A percentile compares a stretch with the other conserved stretches of the same genome.
These are phyloP conservation scores for Trichoderma atrobrunneum DNA, from an alignment of 2,329 filamentous ascomycete species.

Conservation along the genomic window DNA sequence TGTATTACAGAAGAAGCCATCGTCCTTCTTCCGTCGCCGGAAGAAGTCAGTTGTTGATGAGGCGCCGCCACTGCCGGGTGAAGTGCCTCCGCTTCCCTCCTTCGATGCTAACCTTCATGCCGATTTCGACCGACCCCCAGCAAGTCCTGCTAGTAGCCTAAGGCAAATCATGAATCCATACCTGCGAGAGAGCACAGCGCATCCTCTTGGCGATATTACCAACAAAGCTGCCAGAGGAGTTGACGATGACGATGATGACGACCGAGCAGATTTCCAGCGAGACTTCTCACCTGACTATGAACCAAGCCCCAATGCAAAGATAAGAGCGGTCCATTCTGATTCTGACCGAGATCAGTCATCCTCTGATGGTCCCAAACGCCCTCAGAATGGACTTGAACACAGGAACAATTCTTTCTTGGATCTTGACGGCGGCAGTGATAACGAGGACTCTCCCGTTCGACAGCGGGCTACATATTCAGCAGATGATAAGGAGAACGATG, in stretches of 20 bases:
- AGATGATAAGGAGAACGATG: slow-evolving; percentile 19
- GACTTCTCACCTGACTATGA: slow-evolving; percentile 76
- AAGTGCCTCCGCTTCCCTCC: slow-evolving; percentile 40
- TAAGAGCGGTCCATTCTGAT: slow-evolving; percentile 58
- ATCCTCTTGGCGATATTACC: slow-evolving; percentile 28
- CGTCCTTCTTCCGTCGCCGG: slow-evolving; percentile 87
- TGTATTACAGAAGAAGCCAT: slow-evolving; percentile 80
- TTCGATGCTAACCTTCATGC: slow-evolving; percentile 22
- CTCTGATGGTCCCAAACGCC: slow-evolving; percentile 30
- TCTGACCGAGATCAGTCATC: slow-evolving; percentile 31
- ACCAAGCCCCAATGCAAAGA: slow-evolving; percentile 68
- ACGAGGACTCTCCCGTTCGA: slow-evolving; percentile 36
- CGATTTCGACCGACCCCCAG: slow-evolving; percentile 37
- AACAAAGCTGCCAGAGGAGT: slow-evolving; percentile 20
- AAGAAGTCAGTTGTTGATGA: slow-evolving; percentile 85
- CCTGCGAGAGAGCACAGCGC: slow-evolving; percentile 42
- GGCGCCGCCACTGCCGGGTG: slow-evolving; percentile 56
- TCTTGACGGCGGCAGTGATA: slow-evolving; percentile 48
- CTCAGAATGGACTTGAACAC: slow-evolving; percentile 26
- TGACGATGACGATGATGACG: slow-evolving; percentile 27
- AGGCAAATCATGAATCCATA: slow-evolving; percentile 87
- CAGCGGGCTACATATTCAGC: slow-evolving; percentile 20
- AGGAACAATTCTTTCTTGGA: slow-evolving; percentile 51
- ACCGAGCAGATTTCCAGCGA: slow-evolving; percentile 42
- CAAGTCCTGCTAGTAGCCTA: slow-evolving; percentile 74